Evolutionary conservation across 192 early-diverging fungal genomes (phyloP).

Genomic region (Chytriomyces hyalinus): DNA sequence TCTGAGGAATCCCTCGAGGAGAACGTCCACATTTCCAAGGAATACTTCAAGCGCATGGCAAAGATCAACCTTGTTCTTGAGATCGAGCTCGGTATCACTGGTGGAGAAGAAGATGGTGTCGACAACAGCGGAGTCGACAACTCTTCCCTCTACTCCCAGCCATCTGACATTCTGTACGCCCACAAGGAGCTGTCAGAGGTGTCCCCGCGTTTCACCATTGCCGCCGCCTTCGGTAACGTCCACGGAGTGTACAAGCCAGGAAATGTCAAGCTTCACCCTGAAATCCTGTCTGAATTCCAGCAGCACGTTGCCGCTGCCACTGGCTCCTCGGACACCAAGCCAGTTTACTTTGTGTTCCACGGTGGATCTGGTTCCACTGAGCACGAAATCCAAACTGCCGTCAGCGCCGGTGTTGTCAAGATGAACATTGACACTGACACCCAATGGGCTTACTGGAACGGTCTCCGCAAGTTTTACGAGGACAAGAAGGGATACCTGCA

Average conservation of each 20-base stretch:
- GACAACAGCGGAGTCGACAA: constrained; percentile 94
- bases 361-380: constrained; percentile 89
- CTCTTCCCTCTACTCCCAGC: constrained; percentile 89
- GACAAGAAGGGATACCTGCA: constrained; percentile 87
- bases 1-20: constrained; percentile 92
- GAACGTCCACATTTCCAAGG: constrained; percentile 87
- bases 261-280: constrained; percentile 93
- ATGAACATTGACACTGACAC: constrained; percentile 99
- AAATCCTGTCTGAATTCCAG: constrained; percentile 92
- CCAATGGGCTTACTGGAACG: constrained; percentile 93
- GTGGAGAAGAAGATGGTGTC: constrained; percentile 98
- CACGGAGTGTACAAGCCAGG: constrained; percentile 74
- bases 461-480: constrained; percentile 87
- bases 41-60: constrained; percentile 92
- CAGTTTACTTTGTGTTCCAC: constrained; percentile 97
- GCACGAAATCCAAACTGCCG: constrained; percentile 82
- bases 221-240: constrained; percentile 94
- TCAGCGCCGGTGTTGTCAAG: constrained; percentile 88
- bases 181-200: constrained; percentile 83
- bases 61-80: constrained; percentile 87
- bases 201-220: constrained; percentile 78
- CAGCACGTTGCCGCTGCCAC: constrained; percentile 76
- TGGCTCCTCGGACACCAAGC: constrained; percentile 64
- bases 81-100: constrained; percentile 99
- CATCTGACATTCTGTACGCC: constrained; percentile 95